Conservation (phyloP, 2,329 filamentous ascomycete genomes). For the Thielaviopsis ethacetica region DNA sequence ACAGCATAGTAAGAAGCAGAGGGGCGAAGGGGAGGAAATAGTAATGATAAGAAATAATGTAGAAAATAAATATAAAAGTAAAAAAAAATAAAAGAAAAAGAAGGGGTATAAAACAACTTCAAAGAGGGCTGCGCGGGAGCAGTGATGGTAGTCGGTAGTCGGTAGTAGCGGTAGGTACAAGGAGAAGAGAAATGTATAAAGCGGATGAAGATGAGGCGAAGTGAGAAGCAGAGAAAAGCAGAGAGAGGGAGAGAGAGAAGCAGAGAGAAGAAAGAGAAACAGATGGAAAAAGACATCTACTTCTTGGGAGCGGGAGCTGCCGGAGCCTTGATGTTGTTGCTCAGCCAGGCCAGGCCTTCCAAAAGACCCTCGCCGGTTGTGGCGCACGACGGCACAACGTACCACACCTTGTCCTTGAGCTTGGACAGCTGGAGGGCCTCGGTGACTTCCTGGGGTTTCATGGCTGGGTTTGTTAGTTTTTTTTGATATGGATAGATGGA, state of each 20-base stretch:
- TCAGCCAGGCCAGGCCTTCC: conserved; percentile 69
- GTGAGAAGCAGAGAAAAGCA: too few species aligned
- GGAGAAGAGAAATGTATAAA: too few species aligned
- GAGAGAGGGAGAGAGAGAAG: not conserved
- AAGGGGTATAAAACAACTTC: too few species aligned
- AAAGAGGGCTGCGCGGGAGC: too few species aligned
- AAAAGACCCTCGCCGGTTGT: conserved; percentile 67
- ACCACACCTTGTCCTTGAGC: conserved; percentile 73
- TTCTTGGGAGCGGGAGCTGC: conserved; percentile 35
- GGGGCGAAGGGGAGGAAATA: not conserved
- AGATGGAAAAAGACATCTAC: conserved; percentile 18
- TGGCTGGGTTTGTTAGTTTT: conserved; percentile 30
- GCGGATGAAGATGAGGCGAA: too few species aligned
- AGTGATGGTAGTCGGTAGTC: too few species aligned
- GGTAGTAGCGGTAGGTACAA: too few species aligned
- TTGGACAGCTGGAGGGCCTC: conserved; percentile 60
- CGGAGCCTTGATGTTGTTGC: conserved; percentile 63
- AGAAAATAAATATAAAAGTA: too few species aligned
- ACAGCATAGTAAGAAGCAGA: conserved; percentile 1
- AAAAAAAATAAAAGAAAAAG: not conserved
- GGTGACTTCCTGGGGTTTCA: conserved; percentile 67
- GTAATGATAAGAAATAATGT: not conserved
- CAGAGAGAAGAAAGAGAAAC: too few species aligned
- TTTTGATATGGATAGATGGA: not conserved
- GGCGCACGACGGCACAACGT: conserved; percentile 68